phyloP scores from a whole-genome alignment of 208 protist genomes.

The Acanthamoeba lenticulata region DNA sequence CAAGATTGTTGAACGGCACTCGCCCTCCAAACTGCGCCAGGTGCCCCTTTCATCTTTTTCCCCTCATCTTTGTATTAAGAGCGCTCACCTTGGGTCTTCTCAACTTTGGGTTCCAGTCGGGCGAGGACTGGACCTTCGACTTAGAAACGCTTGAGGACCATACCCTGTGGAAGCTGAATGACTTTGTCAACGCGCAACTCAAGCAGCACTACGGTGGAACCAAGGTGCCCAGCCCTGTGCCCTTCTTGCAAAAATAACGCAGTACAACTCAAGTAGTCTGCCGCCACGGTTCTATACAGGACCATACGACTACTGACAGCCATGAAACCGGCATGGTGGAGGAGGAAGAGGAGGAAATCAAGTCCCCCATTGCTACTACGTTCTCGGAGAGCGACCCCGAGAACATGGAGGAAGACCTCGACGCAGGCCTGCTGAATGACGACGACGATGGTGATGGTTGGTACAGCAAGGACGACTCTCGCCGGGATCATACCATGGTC shows the following conservation, averaged over 20 bases:
- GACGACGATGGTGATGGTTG: neutral
- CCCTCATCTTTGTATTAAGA: neutral
- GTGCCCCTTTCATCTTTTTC: neutral
- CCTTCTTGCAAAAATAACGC: neutral
- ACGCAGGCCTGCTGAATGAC: neutral
- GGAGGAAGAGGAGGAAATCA: neutral
- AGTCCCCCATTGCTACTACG: neutral
- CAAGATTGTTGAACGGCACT: slow-evolving; percentile 25
- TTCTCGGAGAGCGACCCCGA: neutral
- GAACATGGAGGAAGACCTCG: neutral
- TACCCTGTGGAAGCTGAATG: slow-evolving; percentile 47
- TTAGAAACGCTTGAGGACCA: neutral
- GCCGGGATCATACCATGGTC: neutral
- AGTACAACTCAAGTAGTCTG: too few species aligned
- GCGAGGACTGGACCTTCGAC: slow-evolving; percentile 38
- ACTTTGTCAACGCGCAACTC: neutral
- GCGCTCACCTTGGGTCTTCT: neutral
- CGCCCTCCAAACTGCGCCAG: neutral
- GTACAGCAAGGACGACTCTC: neutral
- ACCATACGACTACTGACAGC: neutral
- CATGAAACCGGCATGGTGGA: neutral
- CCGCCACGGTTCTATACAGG: too few species aligned
- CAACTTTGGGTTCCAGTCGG: neutral
- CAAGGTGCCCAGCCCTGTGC: neutral
- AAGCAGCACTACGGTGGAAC: slow-evolving; percentile 22